Percentiles rank a stretch among this genome's conserved stretches.
Conservation (phyloP, 306 rosid genomes). For the Vachellia pachyceras region DNA sequence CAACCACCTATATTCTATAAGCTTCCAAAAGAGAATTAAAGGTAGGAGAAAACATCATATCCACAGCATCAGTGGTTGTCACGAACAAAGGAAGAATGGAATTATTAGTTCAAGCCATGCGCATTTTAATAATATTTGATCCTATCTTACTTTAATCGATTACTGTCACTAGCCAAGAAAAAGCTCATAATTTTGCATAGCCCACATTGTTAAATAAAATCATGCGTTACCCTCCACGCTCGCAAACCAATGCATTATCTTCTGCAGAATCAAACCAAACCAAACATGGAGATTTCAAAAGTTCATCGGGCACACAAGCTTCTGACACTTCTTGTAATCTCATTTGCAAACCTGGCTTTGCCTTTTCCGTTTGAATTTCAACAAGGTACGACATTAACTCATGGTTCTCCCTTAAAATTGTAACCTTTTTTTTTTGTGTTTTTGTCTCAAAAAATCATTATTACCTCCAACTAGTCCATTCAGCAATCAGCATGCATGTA, state of each 20-base stretch:
- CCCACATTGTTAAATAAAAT: slow-evolving; percentile 48
- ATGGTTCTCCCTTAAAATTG: not conserved
- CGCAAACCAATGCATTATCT: slow-evolving; percentile 31
- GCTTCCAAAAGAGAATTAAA: slow-evolving; percentile 27
- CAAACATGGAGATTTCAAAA: slow-evolving; percentile 49
- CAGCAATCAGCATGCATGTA: not conserved
- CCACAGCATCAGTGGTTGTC: slow-evolving; percentile 45
- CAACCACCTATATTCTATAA: not conserved
- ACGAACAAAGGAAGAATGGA: slow-evolving; percentile 48
- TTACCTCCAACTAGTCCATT: not conserved
- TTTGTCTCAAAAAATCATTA: not conserved
- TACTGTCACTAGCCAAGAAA: slow-evolving; percentile 43
- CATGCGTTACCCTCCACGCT: slow-evolving; percentile 33
- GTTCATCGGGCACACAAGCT: slow-evolving; percentile 32
- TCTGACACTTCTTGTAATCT: slow-evolving; percentile 44
- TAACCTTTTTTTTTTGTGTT: not conserved
- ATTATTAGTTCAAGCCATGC: slow-evolving; percentile 57
- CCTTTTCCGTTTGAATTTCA: slow-evolving; percentile 50
- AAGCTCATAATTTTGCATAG: slow-evolving; percentile 35
- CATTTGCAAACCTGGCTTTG: slow-evolving; percentile 38
- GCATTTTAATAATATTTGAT: slow-evolving; percentile 39
- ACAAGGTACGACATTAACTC: slow-evolving; percentile 50
- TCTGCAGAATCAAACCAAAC: slow-evolving; percentile 31
- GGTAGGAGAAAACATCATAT: slow-evolving; percentile 42
- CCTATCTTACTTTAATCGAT: slow-evolving; percentile 48